Base-by-base conservation (phyloP, 2,329 filamentous ascomycete species). In the Botrytis sinoallii region DNA sequence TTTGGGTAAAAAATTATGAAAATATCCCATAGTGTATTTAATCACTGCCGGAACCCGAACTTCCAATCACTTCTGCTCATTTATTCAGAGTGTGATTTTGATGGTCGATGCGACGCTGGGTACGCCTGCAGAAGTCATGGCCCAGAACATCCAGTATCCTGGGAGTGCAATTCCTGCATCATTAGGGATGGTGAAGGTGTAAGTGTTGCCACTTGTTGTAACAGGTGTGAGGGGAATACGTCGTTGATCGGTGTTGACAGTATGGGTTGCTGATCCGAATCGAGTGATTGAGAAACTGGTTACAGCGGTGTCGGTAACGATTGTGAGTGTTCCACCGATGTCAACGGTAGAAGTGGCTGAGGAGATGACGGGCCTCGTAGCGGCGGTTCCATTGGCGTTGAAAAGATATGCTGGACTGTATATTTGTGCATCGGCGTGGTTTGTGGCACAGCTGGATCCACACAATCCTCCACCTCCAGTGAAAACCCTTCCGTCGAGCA, bases 221-320 rank as follows among this genome's bases (percentile, higher is more conserved):
- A 77, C 77, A 9, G 81, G 74, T 5, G 78, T 81, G 35, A 88
- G 79, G 22, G 85, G 82, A 66, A 90, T 82, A 14, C 88, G 84
- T 35, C 88, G 80, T 81, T 89, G 87, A 78, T 90, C 88, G 0
- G 85, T 89, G 76, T 90, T 87, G 66, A 89, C 84, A 1, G 86
- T 85, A 78, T 89, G 88, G 0, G 88, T 90, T 6, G 82, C 81
- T 5, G 83, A 84, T 1, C 86, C 85, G 64, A 84, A 83, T 9
- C 88, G 83, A 42, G 90, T 79, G 22, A 89, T 78, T 0, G 84
- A 82, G 57, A 84, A 84, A 3, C 78, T 81, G 22, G 77, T 76
- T 1, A 80, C 77, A 9, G 77, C 75, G n/a, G 74, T 74, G 38
- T 79, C 73, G 10, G 81, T 82, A 1, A 75, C 77, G 16, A 84